Conservation (phyloP, 371 early-diverging fungal species). For the Mucor piriformis region DNA sequence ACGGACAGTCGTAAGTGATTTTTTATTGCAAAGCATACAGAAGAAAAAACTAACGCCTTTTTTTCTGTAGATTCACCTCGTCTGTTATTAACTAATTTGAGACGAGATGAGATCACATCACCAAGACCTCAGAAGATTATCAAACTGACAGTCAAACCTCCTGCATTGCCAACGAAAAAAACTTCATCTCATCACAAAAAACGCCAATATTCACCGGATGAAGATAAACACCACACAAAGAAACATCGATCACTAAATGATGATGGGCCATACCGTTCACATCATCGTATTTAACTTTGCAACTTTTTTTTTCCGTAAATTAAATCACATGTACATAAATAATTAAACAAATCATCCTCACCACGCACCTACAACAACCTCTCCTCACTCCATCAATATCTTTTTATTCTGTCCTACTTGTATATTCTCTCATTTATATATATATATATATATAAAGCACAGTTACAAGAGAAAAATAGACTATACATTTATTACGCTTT, state of each 20-base stretch:
- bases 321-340: neutral
- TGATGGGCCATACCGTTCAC: neutral
- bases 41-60: neutral
- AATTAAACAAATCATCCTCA: too few species aligned
- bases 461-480: too few species aligned
- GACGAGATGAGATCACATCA: neutral
- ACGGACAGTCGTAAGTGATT: neutral
- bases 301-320: neutral
- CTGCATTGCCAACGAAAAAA: slow-evolving; percentile 8
- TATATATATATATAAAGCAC: too few species aligned
- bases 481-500: too few species aligned
- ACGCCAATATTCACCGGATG: slow-evolving; percentile 1
- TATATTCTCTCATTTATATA: too few species aligned
- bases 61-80: neutral
- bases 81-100: too few species aligned
- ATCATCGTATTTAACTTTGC: slow-evolving; percentile 1
- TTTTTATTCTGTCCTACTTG: too few species aligned
- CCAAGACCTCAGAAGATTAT: slow-evolving; percentile 26
- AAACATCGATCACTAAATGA: neutral
- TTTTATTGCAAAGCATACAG: too few species aligned
- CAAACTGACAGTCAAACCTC: slow-evolving; percentile 30
- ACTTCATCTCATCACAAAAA: neutral
- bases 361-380: too few species aligned
- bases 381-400: too few species aligned
- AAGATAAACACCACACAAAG: neutral